These are phyloP conservation scores for Aspergillus alliaceus DNA, from an alignment of 2,329 filamentous ascomycete genomes.

Conservation along the genomic window DNA sequence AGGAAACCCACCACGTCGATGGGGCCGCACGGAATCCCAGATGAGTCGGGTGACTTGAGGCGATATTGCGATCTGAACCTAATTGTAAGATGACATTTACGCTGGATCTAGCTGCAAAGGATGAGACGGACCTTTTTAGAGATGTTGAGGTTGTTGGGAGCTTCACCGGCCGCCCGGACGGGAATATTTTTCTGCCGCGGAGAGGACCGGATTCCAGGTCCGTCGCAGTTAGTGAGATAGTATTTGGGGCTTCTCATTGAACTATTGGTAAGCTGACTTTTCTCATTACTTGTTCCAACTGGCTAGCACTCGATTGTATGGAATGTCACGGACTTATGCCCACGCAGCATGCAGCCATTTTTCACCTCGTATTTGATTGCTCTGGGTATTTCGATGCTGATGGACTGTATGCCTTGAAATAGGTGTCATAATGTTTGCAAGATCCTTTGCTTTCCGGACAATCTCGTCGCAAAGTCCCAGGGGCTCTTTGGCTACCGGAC, in stretches of 20 bases:
- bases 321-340: background rate
- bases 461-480: constrained; percentile 27
- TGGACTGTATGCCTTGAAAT: constrained; percentile 3
- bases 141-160: constrained; percentile 40
- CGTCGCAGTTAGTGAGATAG: constrained; percentile 4
- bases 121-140: constrained; percentile 12
- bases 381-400: constrained; percentile 1
- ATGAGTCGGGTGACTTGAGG: constrained; percentile 8
- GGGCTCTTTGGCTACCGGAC: constrained; percentile 13
- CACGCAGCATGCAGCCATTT: background rate
- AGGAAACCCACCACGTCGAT: constrained; percentile 26
- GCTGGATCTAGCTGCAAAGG: constrained; percentile 9
- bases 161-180: constrained; percentile 40
- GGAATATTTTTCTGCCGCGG: constrained; percentile 44
- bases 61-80: constrained; percentile 3
- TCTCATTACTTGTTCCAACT: background rate
- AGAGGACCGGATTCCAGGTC: constrained; percentile 20
- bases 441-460: constrained; percentile 27
- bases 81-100: constrained; percentile 17
- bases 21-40: constrained; percentile 15
- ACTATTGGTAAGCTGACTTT: background rate
- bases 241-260: constrained; percentile 4
- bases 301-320: background rate
- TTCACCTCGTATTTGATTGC: background rate
- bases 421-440: constrained; percentile 30